Conservation (phyloP, 148 eudicot genomes). For the Nyssa sinensis region DNA sequence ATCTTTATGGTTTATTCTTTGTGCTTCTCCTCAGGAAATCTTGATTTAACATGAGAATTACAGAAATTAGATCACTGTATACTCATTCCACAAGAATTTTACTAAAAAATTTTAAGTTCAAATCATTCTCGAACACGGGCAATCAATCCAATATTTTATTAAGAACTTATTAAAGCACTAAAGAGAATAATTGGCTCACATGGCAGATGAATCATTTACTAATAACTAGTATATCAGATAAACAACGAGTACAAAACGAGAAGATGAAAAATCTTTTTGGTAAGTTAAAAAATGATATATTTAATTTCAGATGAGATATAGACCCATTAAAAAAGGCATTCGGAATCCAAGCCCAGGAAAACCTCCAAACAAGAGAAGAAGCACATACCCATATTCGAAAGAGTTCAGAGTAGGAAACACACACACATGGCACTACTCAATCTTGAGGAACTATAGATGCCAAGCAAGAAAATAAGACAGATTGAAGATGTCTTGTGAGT, state of each 20-base stretch:
- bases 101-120: slow-evolving; percentile 1
- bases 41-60: slow-evolving; percentile 8
- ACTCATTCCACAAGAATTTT: background rate
- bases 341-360: background rate
- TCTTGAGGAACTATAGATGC: background rate
- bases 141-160: background rate
- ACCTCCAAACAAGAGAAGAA: slow-evolving; percentile 1
- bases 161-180: slow-evolving; percentile 1
- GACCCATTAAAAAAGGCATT: background rate
- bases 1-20: slow-evolving; percentile 24
- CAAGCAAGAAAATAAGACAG: no score
- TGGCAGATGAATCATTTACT: background rate
- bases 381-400: background rate
- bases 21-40: slow-evolving; percentile 17
- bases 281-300: no score
- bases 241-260: background rate
- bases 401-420: no score
- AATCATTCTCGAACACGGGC: background rate
- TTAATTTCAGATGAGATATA: background rate
- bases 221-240: background rate
- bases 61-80: slow-evolving; percentile 3
- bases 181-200: background rate
- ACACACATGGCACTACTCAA: background rate
- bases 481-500: no score
- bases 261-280: background rate